Percentiles rank a stretch among this genome's conserved stretches.
Conservation (phyloP, 768 basidiomycete species). For the Candolleomyces aberdarensis region DNA sequence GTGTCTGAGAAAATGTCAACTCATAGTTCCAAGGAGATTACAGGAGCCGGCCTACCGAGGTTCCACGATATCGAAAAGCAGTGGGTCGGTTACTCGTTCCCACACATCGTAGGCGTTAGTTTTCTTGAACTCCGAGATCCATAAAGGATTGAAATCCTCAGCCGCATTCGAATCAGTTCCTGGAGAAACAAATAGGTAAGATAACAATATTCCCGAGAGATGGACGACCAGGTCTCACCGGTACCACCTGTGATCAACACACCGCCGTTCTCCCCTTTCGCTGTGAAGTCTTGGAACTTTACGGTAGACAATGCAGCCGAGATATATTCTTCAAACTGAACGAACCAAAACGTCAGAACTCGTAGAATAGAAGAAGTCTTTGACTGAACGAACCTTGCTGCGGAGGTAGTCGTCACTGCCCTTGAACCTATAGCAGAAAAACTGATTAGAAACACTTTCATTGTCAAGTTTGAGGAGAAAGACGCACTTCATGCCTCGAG, state of each 20-base stretch:
- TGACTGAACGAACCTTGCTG: constrained; percentile 53
- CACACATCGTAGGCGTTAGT: constrained; percentile 89
- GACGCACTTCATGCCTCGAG: constrained; percentile 63
- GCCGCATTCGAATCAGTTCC: constrained; percentile 55
- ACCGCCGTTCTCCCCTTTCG: constrained; percentile 60
- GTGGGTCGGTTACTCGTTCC: constrained; percentile 87
- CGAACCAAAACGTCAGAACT: not conserved
- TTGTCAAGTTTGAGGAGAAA: not conserved
- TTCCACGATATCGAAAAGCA: constrained; percentile 94
- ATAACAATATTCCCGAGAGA: not conserved
- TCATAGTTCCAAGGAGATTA: not conserved
- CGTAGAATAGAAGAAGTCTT: not conserved
- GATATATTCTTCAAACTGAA: constrained; percentile 91
- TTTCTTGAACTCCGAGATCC: constrained; percentile 84
- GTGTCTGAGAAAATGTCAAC: constrained; percentile 50
- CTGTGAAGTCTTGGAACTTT: constrained; percentile 84
- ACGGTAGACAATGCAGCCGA: constrained; percentile 83
- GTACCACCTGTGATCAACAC: constrained; percentile 68
- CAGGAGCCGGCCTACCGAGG: constrained; percentile 55
- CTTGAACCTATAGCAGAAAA: constrained; percentile 61
- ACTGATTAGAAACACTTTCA: not conserved
- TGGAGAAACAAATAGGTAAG: constrained; percentile 14
- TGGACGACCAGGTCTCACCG: constrained; percentile 27
- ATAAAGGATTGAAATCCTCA: constrained; percentile 84
- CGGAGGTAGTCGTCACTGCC: constrained; percentile 96